phyloP scores from a whole-genome alignment of 164 flowering plant species.

The Brasenia schreberi region DNA sequence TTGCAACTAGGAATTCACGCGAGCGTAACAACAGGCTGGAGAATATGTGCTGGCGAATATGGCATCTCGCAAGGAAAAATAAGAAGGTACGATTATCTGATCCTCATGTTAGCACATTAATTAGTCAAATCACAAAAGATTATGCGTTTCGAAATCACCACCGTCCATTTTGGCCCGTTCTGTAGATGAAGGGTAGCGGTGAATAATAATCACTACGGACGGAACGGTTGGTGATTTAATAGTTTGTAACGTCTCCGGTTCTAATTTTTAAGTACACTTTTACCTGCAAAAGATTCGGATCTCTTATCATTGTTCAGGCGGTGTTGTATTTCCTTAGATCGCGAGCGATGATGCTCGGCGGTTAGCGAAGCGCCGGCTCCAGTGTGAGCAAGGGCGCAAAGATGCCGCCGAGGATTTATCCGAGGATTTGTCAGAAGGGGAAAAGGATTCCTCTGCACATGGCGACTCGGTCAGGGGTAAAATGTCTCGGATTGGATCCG shows the following conservation, averaged over 20 bases:
- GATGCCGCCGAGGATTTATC: conserved; percentile 69
- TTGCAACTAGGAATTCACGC: conserved; percentile 51
- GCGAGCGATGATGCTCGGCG: conserved; percentile 54
- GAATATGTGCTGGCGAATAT: conserved; percentile 61
- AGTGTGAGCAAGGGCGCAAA: conserved; percentile 54
- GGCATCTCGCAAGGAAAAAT: conserved; percentile 62
- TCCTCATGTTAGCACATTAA: no score
- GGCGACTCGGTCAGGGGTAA: conserved; percentile 17
- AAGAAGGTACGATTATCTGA: conserved; percentile 24
- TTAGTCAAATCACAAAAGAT: no score
- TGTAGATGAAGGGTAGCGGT: no score
- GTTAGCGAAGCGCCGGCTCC: conserved; percentile 39
- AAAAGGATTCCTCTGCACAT: conserved; percentile 27
- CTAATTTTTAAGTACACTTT: no score
- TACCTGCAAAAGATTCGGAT: no score
- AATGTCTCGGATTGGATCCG: conserved; percentile 39
- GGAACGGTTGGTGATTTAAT: no score
- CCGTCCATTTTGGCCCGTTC: no score
- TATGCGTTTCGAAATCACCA: no score
- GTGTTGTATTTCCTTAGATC: conserved; percentile 23
- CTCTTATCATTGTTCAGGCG: no score
- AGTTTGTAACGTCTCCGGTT: no score
- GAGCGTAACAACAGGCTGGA: conserved; percentile 53
- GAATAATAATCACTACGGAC: no score
- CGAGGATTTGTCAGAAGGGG: conserved; percentile 62